Evolutionary conservation across 768 basidiomycete genomes (phyloP).

Genomic region (Pleurotus djamor): DNA sequence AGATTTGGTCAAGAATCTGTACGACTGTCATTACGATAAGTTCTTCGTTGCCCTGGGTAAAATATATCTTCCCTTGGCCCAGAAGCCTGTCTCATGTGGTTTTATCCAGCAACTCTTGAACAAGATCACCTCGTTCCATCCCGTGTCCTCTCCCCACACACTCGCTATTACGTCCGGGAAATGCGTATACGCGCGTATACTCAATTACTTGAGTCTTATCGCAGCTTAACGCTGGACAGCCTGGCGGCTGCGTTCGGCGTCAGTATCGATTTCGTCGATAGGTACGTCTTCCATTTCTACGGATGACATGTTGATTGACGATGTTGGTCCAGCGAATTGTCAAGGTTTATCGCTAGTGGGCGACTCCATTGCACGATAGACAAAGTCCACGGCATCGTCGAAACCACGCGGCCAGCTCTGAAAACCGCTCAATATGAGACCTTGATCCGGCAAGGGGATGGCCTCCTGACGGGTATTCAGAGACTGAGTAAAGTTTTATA

Average conservation of each 20-base stretch:
- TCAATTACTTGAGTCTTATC: slow-evolving; percentile 91
- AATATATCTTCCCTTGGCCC: slow-evolving; percentile 12
- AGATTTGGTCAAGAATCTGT: slow-evolving; percentile 82
- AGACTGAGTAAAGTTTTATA: slow-evolving; percentile 87
- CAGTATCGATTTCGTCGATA: slow-evolving; percentile 82
- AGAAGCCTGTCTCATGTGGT: background rate
- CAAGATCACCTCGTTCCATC: slow-evolving; percentile 86
- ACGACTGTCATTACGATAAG: slow-evolving; percentile 92
- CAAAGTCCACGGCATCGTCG: slow-evolving; percentile 91
- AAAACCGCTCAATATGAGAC: slow-evolving; percentile 90
- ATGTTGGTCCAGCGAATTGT: slow-evolving; percentile 64
- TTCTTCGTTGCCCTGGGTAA: slow-evolving; percentile 89
- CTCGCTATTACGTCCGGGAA: slow-evolving; percentile 89
- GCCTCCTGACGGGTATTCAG: slow-evolving; percentile 84
- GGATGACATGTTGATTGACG: background rate
- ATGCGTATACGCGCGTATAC: slow-evolving; percentile 94
- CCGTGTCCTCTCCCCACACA: slow-evolving; percentile 80
- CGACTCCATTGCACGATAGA: slow-evolving; percentile 89
- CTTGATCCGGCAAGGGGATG: slow-evolving; percentile 91
- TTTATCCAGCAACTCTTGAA: slow-evolving; percentile 74
- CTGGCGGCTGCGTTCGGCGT: slow-evolving; percentile 89
- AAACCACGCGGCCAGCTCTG: slow-evolving; percentile 70
- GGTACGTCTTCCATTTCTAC: slow-evolving; percentile 40
- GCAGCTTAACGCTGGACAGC: slow-evolving; percentile 85
- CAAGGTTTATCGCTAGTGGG: slow-evolving; percentile 86